Conservation (phyloP, 108 stramenopile genomes). For the Pseudonitzschia multiseries region DNA sequence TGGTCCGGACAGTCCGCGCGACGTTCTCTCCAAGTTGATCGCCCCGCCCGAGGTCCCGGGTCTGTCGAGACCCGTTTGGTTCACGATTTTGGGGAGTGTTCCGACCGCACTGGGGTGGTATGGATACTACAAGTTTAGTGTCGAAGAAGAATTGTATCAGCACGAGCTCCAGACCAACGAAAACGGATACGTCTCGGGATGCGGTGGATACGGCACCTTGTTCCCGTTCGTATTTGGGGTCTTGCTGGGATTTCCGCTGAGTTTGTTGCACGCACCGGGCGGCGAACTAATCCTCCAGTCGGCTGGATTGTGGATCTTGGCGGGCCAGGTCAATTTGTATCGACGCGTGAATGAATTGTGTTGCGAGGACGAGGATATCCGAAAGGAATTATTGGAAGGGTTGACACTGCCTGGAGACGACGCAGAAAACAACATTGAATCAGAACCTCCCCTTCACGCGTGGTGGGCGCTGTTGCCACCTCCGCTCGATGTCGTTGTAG, state of each 20-base stretch:
- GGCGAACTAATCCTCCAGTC: constrained; percentile 44
- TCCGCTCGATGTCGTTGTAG: constrained; percentile 73
- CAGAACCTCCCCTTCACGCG: constrained; percentile 40
- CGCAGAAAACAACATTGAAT: background rate
- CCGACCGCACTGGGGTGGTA: constrained; percentile 72
- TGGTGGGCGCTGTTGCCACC: constrained; percentile 80
- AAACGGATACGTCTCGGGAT: constrained; percentile 43
- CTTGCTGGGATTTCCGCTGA: constrained; percentile 55
- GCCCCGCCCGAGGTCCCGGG: constrained; percentile 65
- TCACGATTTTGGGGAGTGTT: constrained; percentile 57
- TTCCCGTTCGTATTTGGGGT: constrained; percentile 64
- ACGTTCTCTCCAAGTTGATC: constrained; percentile 43
- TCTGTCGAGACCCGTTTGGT: constrained; percentile 65
- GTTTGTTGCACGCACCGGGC: constrained; percentile 42
- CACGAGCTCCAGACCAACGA: constrained; percentile 48
- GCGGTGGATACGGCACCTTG: constrained; percentile 68
- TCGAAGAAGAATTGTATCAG: constrained; percentile 73
- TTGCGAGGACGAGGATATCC: constrained; percentile 29
- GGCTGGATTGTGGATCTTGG: constrained; percentile 52
- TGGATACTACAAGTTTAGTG: constrained; percentile 66
- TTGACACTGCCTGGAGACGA: constrained; percentile 11
- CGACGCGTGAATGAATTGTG: constrained; percentile 72
- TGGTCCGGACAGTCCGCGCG: constrained; percentile 33
- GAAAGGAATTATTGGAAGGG: constrained; percentile 6
- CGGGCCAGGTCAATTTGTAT: constrained; percentile 67